Evolutionary conservation across 495 filamentous ascomycete species (phyloP), one percentile per base, ranked within the genome.

Genomic region (Neurospora sp.): DNA sequence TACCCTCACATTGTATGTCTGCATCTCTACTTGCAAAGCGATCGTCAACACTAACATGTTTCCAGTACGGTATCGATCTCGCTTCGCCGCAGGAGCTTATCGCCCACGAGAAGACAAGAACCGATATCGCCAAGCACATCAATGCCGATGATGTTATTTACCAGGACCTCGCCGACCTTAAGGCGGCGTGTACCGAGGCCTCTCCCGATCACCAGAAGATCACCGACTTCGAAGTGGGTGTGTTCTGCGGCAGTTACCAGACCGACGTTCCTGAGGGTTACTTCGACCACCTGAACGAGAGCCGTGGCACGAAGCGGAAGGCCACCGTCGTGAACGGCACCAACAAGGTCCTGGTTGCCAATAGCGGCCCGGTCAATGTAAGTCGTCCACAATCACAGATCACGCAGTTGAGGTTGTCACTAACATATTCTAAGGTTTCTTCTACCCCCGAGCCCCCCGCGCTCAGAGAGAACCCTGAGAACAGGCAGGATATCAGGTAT

Each of bases 131-230:
- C 18, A 82, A 89, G 74, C 87, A 92, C 78, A 97, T 98, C 76
- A 93, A 92, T 71, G 94, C 95, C n/a, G 94, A 98, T 77, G 90
- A 89, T 39, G 91, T 98, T 39, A 92, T 99, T 73, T 98, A 93
- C 81, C 94, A 97, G 79, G 90, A 89, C 53, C 85, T 98, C n/a
- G 87, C 88, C 14, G 94, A 96, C 76, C 86, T 98, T 11, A 91
- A 93, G 79, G 90, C 87, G 42, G 89, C 94, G 5, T 97, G 94
- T 78, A 88, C 89, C 0, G 91, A 93, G 76, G 87, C 91, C 4
- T 85, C 87, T n/a, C 84, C 87, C 7, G 85, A 88, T 48, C 80
- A 80, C 18, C 22, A 65, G 27, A 78, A 81, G 42, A 82, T 89
- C 40, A 85, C 82, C 40, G 81, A 88, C 39, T 98, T 98, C 73